Conservation (phyloP, 176 grass and related monocot species). For the maize (Zea mays) region Zm-B73-REFERENCE-NAM-5.0 NC_050096.1:246036001-246036500, state of each 20-base stretch:
- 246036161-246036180: neutral
- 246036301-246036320: slow-evolving; percentile 16
- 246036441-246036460: neutral
- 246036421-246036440: slow-evolving; percentile 6
- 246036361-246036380: slow-evolving; percentile 33
- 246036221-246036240: slow-evolving; percentile 11
- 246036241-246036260: neutral
- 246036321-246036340: slow-evolving; percentile 23
- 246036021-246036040: slow-evolving; percentile 10
- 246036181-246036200: slow-evolving; percentile 16
- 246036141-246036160: neutral
- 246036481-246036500: slow-evolving; percentile 32
- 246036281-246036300: slow-evolving; percentile 8
- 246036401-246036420: slow-evolving; percentile 16
- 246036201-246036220: slow-evolving; percentile 3
- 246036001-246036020: neutral
- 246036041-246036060: neutral
- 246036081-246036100: neutral
- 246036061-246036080: neutral
- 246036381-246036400: neutral
- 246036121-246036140: neutral
- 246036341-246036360: slow-evolving; percentile 5
- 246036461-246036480: neutral
- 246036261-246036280: slow-evolving; percentile 3
- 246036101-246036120: neutral